Evolutionary conservation across 768 basidiomycete species (phyloP), one percentile per base, ranked within the genome.

Genomic region (Glaciozyma antarctica): DNA sequence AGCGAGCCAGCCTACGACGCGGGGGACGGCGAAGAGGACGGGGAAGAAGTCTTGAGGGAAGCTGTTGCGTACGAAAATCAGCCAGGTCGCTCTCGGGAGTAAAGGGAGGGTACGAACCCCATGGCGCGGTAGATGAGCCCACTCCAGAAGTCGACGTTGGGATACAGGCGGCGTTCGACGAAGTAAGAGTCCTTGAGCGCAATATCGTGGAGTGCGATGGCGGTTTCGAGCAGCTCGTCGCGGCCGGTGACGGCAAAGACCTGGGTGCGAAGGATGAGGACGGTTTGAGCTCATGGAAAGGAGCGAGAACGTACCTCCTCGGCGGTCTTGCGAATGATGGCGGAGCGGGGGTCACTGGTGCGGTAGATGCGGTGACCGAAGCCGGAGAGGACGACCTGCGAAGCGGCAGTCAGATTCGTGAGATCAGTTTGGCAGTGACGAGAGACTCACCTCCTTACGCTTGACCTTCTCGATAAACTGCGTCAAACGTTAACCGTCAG

Each of bases 41-140:
- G 91, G 90, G 84, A 92, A 93, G 77, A 88, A 93, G 78, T 94
- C 91, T 70, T 88, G 81, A 2, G 91, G 91, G 82, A 93, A 93
- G 52, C 63, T 54, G 49, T 34, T 34, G 43, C 15, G 32, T n/a
- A 49, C 32, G 32, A 54, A 48, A 47, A 10, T 22, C 32, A 34
- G 12, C 44, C 34, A 30, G 7, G 54, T 26, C 41, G 38, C 10
- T 12, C 8, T 5, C 38, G 38, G 21, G 24, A 38, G 1, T 34
- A n/a, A 12, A 59, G 41, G 2, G 32, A 30, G 19, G 32, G 32
- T 32, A 24, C 48, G 28, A 12, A 41, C 19, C 43, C 63, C 49
- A 47, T 59, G 48, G 57, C 69, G 53, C 58, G 87, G 76, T 93
- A 93, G 72, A 93, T 92, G 63, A 92, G 59, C 3, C 63, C 71